Conservation (phyloP, 2,329 filamentous ascomycete species). For the Claviceps africana region DNA sequence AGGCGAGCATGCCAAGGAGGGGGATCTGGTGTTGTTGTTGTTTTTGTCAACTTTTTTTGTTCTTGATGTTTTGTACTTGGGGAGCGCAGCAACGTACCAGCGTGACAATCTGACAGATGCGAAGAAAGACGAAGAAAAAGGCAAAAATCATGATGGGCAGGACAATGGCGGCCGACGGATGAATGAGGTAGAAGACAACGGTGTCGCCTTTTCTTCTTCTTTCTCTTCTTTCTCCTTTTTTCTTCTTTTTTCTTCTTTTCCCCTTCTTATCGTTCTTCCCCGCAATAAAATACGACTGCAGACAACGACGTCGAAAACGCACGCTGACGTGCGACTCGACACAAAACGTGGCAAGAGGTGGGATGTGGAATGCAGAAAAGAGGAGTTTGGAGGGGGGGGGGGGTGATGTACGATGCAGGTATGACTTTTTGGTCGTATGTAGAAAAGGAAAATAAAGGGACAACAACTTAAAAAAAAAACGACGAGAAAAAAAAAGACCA, state of each 20-base stretch:
- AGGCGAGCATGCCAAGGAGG: slow-evolving; percentile 51
- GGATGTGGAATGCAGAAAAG: slow-evolving; percentile 2
- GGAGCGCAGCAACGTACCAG: slow-evolving; percentile 31
- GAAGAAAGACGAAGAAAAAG: slow-evolving; percentile 48
- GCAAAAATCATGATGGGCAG: slow-evolving; percentile 44
- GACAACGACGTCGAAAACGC: no score
- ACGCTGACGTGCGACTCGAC: not conserved
- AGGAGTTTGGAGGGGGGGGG: not conserved
- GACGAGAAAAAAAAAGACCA: no score
- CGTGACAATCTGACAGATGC: slow-evolving; percentile 48
- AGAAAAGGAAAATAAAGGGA: no score
- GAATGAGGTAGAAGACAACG: no score
- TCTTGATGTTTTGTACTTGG: not conserved
- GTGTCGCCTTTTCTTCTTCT: not conserved
- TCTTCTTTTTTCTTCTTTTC: not conserved
- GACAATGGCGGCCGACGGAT: no score
- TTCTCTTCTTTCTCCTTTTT: not conserved
- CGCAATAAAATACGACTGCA: no score
- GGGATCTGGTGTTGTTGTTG: slow-evolving; percentile 35
- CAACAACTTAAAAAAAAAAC: no score
- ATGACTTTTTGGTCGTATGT: no score
- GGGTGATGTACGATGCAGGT: not conserved
- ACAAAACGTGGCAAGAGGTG: slow-evolving; percentile 3
- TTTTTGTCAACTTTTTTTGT: not conserved
- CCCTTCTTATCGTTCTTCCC: not conserved